Evolutionary conservation across 805 yeast genomes (phyloP).

Genomic region (Candida boidinii): DNA sequence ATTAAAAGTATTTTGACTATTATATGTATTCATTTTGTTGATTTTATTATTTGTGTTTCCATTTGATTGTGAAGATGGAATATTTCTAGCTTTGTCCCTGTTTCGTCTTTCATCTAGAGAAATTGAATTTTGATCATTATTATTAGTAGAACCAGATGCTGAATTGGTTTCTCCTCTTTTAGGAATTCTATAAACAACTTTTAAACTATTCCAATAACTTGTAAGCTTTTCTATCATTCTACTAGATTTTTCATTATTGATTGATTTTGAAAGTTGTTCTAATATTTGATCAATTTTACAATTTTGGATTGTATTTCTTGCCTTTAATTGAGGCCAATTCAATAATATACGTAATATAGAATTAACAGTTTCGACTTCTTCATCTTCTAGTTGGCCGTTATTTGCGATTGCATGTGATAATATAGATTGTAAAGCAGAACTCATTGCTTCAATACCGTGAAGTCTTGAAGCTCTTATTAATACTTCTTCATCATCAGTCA

Average conservation of each 20-base stretch:
- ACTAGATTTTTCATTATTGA: conserved; percentile 20
- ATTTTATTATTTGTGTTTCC: no score
- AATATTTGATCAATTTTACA: conserved; percentile 66
- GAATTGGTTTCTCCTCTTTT: conserved; percentile 40
- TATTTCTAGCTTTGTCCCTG: no score
- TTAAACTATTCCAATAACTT: conserved; percentile 62
- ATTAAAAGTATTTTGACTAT: no score
- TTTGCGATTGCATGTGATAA: conserved; percentile 6
- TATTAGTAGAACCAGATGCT: no score
- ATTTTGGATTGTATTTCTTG: conserved; percentile 63
- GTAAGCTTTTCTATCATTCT: conserved; percentile 37
- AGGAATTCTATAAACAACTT: conserved; percentile 82
- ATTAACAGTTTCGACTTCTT: conserved; percentile 32
- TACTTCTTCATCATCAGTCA: conserved; percentile 41
- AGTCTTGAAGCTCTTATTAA: conserved; percentile 57
- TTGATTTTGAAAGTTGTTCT: conserved; percentile 25
- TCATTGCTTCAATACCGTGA: conserved; percentile 81
- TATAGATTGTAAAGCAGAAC: conserved; percentile 42
- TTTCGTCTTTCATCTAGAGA: conserved; percentile 17
- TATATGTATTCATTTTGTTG: no score
- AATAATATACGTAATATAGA: conserved; percentile 49
- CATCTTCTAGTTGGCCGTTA: conserved; percentile 8
- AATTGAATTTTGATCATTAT: conserved; percentile 1
- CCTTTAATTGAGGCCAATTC: conserved; percentile 62
- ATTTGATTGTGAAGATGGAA: no score